Conservation (phyloP, 2,329 filamentous ascomycete species). For the Biscogniauxia sp. region DNA sequence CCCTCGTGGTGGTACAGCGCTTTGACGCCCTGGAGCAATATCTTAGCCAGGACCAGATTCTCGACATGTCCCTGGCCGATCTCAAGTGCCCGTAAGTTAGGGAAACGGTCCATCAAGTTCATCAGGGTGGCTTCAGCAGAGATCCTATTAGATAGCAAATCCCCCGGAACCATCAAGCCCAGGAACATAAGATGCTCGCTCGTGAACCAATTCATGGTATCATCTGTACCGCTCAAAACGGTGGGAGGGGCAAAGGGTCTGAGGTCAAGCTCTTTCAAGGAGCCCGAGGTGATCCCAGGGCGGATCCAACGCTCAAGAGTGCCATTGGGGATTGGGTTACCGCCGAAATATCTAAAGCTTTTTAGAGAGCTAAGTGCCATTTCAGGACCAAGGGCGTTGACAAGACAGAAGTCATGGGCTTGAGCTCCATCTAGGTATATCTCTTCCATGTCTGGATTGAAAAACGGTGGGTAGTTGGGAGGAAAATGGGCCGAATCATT, state of each 20-base stretch:
- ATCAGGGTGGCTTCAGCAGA: conserved; percentile 16
- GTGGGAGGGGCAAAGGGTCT: conserved; percentile 9
- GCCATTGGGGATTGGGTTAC: neutral
- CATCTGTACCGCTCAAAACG: neutral
- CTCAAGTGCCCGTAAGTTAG: conserved; percentile 25
- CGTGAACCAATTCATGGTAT: conserved; percentile 20
- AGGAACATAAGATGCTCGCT: conserved; percentile 25
- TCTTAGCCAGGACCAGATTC: conserved; percentile 17
- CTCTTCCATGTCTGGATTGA: neutral
- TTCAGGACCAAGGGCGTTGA: too few relatives aligned
- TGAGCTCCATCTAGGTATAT: neutral
- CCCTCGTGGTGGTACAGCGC: conserved; percentile 19
- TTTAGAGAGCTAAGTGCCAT: too few relatives aligned
- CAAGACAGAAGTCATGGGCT: neutral
- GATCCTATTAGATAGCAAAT: conserved; percentile 44
- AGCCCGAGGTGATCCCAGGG: conserved; percentile 23
- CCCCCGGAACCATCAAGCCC: conserved; percentile 38
- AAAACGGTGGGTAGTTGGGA: neutral
- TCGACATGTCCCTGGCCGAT: conserved; percentile 20
- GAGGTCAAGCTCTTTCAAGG: conserved; percentile 21
- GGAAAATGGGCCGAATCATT: neutral
- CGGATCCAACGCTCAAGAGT: conserved; percentile 13
- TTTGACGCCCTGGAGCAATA: conserved; percentile 22
- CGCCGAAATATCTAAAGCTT: too few relatives aligned
- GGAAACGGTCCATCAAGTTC: conserved; percentile 22